These are phyloP conservation scores for Pontederia crassipes DNA, from an alignment of 176 grass and related monocot genomes.

Conservation along the genomic window DNA sequence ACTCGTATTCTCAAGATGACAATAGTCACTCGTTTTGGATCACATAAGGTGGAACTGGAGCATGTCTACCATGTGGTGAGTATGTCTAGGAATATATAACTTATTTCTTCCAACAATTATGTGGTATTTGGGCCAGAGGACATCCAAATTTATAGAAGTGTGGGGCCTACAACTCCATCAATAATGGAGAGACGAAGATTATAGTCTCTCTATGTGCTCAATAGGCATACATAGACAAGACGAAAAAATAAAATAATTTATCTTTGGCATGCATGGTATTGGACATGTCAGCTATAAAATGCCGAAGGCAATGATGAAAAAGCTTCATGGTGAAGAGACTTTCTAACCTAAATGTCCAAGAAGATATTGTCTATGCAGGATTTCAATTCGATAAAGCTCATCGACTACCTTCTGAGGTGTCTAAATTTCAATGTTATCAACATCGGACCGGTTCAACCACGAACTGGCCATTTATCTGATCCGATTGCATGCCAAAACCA, in stretches of 20 bases:
- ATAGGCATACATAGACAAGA: not conserved
- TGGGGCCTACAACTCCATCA: not conserved
- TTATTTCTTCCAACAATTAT: not conserved
- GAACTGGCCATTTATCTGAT: too few relatives aligned
- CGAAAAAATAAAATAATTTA: not conserved
- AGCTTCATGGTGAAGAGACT: not conserved
- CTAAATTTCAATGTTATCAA: not conserved
- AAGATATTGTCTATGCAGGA: not conserved
- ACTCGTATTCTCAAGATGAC: not conserved
- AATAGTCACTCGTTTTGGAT: not conserved
- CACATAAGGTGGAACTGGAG: not conserved
- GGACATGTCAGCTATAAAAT: not conserved
- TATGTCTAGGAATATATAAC: not conserved
- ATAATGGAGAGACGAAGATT: not conserved
- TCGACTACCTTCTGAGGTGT: conserved; percentile 6
- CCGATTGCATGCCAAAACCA: too few relatives aligned
- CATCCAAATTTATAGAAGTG: not conserved
- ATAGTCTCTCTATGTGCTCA: not conserved
- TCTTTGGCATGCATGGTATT: not conserved
- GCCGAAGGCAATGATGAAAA: not conserved
- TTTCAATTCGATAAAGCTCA: conserved; percentile 17
- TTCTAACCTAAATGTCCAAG: not conserved
- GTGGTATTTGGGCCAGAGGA: conserved; percentile 7
- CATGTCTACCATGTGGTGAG: not conserved
- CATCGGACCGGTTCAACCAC: too few relatives aligned